A percentile compares a stretch with the other conserved stretches of the same genome.
phyloP scores from a whole-genome alignment of 2,329 filamentous ascomycete genomes.

The Phialophora chinensis region DNA sequence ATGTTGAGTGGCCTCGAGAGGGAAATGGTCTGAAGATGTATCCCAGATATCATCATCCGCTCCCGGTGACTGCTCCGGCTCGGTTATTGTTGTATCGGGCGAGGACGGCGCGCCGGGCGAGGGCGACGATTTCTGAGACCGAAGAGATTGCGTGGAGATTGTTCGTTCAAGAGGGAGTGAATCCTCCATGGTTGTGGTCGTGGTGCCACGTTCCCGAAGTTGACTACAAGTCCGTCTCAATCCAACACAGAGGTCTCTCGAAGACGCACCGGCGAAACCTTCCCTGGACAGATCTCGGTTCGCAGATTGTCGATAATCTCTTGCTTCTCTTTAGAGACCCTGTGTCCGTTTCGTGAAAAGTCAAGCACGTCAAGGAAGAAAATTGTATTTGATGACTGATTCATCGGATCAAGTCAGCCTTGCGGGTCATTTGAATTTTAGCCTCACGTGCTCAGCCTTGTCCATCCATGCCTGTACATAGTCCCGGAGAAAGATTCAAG shows the following conservation, averaged over 20 bases:
- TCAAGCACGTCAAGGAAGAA: not conserved
- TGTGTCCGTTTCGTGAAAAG: not conserved
- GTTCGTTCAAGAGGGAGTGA: not conserved
- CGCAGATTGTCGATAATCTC: not conserved
- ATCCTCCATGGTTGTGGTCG: not conserved
- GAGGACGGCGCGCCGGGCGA: slow-evolving; percentile 14
- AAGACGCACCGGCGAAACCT: not conserved
- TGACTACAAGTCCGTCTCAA: not conserved
- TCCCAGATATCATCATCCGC: slow-evolving; percentile 38
- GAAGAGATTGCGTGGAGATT: not conserved
- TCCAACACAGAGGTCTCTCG: not conserved
- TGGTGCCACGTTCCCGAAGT: not conserved
- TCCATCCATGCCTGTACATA: not conserved
- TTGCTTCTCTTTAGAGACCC: not conserved
- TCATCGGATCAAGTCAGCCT: not conserved
- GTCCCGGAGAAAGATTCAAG: not conserved
- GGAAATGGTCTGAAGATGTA: slow-evolving; percentile 32
- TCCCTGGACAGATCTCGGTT: not conserved
- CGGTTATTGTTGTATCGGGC: slow-evolving; percentile 32
- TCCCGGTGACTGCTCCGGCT: slow-evolving; percentile 30
- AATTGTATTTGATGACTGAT: not conserved
- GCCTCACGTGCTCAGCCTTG: slow-evolving; percentile 2
- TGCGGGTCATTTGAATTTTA: slow-evolving; percentile 1
- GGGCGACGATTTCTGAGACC: slow-evolving; percentile 11
- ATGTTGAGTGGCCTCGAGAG: not conserved